phyloP scores from a whole-genome alignment of 2,329 filamentous ascomycete genomes.

The Colletotrichum endophyticum region DNA sequence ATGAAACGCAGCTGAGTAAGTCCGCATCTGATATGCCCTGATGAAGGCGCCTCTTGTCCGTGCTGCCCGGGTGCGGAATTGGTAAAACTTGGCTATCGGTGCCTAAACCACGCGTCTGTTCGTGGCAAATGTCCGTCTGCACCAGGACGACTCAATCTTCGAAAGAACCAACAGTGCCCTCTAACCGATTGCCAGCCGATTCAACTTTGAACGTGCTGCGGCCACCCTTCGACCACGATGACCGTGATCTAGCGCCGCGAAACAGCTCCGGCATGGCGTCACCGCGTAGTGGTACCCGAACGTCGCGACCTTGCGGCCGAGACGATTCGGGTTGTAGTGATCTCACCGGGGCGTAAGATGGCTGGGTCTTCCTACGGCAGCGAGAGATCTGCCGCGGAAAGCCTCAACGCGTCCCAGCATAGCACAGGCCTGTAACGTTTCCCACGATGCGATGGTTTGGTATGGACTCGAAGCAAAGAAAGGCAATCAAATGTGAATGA shows the following conservation, averaged over 20 bases:
- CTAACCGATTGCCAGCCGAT: too few species aligned
- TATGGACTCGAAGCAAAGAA: not conserved
- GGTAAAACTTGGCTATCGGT: too few species aligned
- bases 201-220: too few species aligned
- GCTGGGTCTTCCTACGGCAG: not conserved
- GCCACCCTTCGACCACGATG: too few species aligned
- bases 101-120: not conserved
- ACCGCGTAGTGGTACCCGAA: not conserved
- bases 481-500: not conserved
- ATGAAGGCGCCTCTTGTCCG: not conserved
- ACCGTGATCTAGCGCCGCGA: too few species aligned
- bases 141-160: too few species aligned
- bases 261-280: too few species aligned
- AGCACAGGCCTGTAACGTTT: not conserved
- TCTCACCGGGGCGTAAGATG: not conserved
- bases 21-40: not conserved
- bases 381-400: not conserved
- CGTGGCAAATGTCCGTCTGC: not conserved
- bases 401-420: not conserved
- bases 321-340: rapidly evolving
- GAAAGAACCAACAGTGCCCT: too few species aligned
- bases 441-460: not conserved
- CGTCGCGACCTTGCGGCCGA: rapidly evolving
- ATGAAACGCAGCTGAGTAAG: not conserved
- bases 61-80: not conserved